phyloP scores from a whole-genome alignment of 345 rosid species.

The Noccaea bulbosa region DNA sequence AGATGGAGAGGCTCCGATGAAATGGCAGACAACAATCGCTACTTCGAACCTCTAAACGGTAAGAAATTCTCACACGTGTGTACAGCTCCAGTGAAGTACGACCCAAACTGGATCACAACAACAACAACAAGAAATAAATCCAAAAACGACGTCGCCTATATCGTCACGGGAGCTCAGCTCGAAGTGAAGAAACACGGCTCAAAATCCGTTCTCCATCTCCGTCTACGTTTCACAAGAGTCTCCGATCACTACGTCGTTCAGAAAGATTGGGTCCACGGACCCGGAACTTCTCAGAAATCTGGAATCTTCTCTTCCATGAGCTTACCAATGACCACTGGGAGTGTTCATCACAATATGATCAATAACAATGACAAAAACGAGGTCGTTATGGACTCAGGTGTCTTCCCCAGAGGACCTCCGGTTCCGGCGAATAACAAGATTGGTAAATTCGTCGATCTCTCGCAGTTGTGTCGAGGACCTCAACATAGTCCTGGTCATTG shows the following conservation, averaged over 20 bases:
- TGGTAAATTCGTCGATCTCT: slow-evolving; percentile 68
- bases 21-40: slow-evolving; percentile 40
- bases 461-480: slow-evolving; percentile 79
- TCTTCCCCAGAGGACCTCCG: slow-evolving; percentile 87
- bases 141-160: slow-evolving; percentile 52
- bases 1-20: slow-evolving; percentile 77
- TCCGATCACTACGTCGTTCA: slow-evolving; percentile 48
- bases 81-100: slow-evolving; percentile 70
- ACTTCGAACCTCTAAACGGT: slow-evolving; percentile 60
- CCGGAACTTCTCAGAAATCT: slow-evolving; percentile 62
- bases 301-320: slow-evolving; percentile 79
- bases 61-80: slow-evolving; percentile 74
- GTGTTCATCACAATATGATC: slow-evolving; percentile 45
- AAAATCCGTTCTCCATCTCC: slow-evolving; percentile 74
- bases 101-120: slow-evolving; percentile 53
- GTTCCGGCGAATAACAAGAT: slow-evolving; percentile 73
- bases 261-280: slow-evolving; percentile 64
- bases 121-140: background rate
- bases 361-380: slow-evolving; percentile 45
- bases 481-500: slow-evolving; percentile 92
- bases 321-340: slow-evolving; percentile 53
- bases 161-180: slow-evolving; percentile 92
- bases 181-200: slow-evolving; percentile 71
- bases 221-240: slow-evolving; percentile 68
- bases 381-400: slow-evolving; percentile 70